Conservation (phyloP, 1,284 basidiomycete genomes). For the Melanopsichium pennsylvanicum region DNA sequence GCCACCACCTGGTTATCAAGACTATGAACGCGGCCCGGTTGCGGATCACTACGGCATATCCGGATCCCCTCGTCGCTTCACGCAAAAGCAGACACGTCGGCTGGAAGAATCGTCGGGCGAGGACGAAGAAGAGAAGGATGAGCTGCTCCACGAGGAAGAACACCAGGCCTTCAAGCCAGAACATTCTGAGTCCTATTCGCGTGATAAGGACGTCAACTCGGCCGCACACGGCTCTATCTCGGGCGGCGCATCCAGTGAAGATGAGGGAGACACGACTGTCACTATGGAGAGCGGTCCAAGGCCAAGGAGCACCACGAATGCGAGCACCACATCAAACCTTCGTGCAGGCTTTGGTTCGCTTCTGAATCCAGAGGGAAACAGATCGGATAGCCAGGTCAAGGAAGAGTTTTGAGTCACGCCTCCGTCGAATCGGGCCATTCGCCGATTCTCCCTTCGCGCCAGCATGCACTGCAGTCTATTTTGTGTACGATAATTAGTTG, state of each 20-base stretch:
- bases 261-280: constrained; percentile 37
- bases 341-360: constrained; percentile 35
- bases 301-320: constrained; percentile 22
- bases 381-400: constrained; percentile 12
- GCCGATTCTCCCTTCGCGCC: too few species aligned
- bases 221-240: constrained; percentile 3
- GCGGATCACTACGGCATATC: constrained; percentile 10
- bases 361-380: constrained; percentile 27
- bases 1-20: constrained; percentile 33
- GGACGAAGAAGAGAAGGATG: constrained; percentile 42
- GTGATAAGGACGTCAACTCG: constrained; percentile 3
- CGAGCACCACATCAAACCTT: constrained; percentile 26
- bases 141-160: constrained; percentile 24
- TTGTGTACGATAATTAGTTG: too few species aligned
- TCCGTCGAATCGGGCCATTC: too few species aligned
- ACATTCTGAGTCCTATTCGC: too few species aligned
- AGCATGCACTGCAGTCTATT: too few species aligned
- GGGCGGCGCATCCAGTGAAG: constrained; percentile 16
- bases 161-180: too few species aligned
- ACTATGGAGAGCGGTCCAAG: constrained; percentile 23
- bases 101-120: constrained; percentile 35
- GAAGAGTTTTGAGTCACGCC: constrained; percentile 17
- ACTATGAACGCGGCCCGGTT: constrained; percentile 25
- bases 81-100: constrained; percentile 35
- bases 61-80: constrained; percentile 28